These are phyloP conservation scores for Lyophyllum decastes DNA, from an alignment of 768 basidiomycete species.

Conservation along the genomic window DNA sequence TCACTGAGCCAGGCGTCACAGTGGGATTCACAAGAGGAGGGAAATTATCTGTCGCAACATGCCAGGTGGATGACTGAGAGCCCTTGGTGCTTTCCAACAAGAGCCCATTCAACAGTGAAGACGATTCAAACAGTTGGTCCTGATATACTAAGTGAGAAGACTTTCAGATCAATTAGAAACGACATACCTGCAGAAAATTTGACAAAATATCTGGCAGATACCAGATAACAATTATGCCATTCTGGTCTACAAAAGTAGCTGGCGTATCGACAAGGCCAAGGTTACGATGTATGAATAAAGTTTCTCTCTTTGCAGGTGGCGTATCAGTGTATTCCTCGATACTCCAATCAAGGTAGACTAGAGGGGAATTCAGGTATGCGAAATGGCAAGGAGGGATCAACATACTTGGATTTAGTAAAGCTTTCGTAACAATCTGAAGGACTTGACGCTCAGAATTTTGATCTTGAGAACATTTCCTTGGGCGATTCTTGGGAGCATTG, in stretches of 20 bases:
- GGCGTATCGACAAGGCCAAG: background rate
- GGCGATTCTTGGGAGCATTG: background rate
- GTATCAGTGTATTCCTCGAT: background rate
- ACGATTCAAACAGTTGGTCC: background rate
- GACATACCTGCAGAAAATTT: background rate
- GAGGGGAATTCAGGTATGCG: background rate
- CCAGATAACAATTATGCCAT: background rate
- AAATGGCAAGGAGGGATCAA: background rate
- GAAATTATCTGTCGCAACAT: background rate
- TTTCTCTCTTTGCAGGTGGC: background rate
- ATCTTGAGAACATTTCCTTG: background rate
- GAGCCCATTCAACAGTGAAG: background rate
- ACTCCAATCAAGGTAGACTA: background rate
- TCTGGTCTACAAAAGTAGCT: background rate
- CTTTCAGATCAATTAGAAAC: background rate
- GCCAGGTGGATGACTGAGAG: background rate
- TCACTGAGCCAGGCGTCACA: background rate
- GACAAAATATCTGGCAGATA: background rate
- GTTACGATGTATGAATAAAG: background rate
- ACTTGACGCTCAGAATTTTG: background rate
- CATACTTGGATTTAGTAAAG: background rate
- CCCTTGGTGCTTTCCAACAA: background rate
- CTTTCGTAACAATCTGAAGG: background rate
- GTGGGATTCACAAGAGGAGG: background rate
- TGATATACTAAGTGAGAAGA: background rate